Conservation (phyloP, 495 filamentous ascomycete species). For the Hypoxylon trugodes region DNA sequence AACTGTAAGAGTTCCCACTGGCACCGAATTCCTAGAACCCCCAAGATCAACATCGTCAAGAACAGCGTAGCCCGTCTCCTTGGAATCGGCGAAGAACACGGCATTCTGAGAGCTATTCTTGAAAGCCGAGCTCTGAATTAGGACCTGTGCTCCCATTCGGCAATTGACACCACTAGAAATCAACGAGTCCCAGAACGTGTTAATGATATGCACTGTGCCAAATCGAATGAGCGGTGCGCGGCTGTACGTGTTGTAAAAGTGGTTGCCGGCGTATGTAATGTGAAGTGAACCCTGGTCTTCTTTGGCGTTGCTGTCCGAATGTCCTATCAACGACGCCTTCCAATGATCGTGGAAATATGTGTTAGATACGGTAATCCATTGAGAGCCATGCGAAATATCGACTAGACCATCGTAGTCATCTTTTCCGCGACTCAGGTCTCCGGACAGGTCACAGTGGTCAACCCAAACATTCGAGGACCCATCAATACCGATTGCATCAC, state of each 20-base stretch:
- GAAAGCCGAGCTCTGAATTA: slow-evolving; percentile 70
- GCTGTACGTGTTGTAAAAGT: slow-evolving; percentile 68
- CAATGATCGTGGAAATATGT: slow-evolving; percentile 70
- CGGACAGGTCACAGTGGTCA: slow-evolving; percentile 72
- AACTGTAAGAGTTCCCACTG: slow-evolving; percentile 54
- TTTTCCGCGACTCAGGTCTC: slow-evolving; percentile 63
- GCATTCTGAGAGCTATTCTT: slow-evolving; percentile 52
- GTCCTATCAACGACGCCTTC: slow-evolving; percentile 70
- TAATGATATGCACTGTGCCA: slow-evolving; percentile 64
- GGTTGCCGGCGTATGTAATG: slow-evolving; percentile 70
- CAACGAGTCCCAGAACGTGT: slow-evolving; percentile 54
- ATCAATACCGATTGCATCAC: slow-evolving; percentile 68
- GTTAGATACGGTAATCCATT: slow-evolving; percentile 62
- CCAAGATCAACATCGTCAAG: slow-evolving; percentile 66
- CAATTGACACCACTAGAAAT: slow-evolving; percentile 70
- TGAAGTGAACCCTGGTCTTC: slow-evolving; percentile 63
- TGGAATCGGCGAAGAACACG: slow-evolving; percentile 65
- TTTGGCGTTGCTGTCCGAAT: slow-evolving; percentile 60
- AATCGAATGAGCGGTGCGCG: slow-evolving; percentile 69
- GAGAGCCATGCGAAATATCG: slow-evolving; percentile 64
- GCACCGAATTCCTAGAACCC: slow-evolving; percentile 54
- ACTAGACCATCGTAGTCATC: slow-evolving; percentile 75
- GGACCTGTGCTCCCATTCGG: slow-evolving; percentile 68
- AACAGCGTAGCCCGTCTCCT: slow-evolving; percentile 58
- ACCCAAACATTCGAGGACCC: slow-evolving; percentile 70